These are phyloP conservation scores for Discostella stelligeroides DNA, from an alignment of 108 stramenopile genomes.

Conservation along the genomic window DNA sequence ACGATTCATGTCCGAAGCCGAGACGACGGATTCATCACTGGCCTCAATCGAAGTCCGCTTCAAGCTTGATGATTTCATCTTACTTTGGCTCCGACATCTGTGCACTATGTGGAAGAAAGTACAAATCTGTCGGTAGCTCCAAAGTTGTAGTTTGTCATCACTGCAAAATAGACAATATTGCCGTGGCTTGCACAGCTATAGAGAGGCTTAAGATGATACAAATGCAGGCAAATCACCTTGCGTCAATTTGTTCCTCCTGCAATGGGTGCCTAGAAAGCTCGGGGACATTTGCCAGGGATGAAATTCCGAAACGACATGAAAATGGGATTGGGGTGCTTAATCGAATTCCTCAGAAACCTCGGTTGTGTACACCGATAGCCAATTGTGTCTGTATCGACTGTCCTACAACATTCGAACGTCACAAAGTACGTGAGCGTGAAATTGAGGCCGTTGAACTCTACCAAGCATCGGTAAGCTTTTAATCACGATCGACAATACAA, in stretches of 20 bases:
- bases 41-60: conserved; percentile 70
- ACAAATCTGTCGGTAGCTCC: conserved; percentile 68
- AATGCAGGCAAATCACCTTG: conserved; percentile 52
- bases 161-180: conserved; percentile 55
- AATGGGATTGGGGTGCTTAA: conserved; percentile 7
- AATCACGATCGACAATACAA: background rate
- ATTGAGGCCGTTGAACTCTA: conserved; percentile 68
- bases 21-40: conserved; percentile 80
- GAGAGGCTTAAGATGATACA: conserved; percentile 58
- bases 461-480: conserved; percentile 49
- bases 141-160: conserved; percentile 66
- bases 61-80: conserved; percentile 70
- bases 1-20: conserved; percentile 76
- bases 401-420: conserved; percentile 76
- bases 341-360: conserved; percentile 21
- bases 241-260: conserved; percentile 69
- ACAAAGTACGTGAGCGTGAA: conserved; percentile 66
- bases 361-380: conserved; percentile 68
- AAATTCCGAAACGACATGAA: conserved; percentile 23
- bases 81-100: conserved; percentile 87
- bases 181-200: conserved; percentile 54
- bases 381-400: conserved; percentile 89
- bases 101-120: conserved; percentile 69
- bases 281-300: conserved; percentile 60
- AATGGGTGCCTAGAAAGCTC: conserved; percentile 74